These are phyloP conservation scores for Emericellopsis terricola DNA, from an alignment of 495 filamentous ascomycete species.

Conservation along the genomic window DNA sequence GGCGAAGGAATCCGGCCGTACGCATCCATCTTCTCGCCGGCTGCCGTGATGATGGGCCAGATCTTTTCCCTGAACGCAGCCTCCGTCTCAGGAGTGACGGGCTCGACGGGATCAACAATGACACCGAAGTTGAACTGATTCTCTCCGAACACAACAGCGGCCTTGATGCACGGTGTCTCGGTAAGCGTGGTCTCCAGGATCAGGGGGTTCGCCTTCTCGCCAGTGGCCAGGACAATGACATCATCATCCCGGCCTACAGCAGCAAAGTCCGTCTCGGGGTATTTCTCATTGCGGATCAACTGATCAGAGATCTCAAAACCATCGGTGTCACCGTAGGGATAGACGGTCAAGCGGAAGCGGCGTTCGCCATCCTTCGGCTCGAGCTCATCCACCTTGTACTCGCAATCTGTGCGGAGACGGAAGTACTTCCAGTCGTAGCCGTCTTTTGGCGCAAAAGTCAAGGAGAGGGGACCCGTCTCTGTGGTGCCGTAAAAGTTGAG, in stretches of 20 bases:
- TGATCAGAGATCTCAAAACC: slow-evolving; percentile 13
- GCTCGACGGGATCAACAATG: slow-evolving; percentile 17
- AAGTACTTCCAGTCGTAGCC: slow-evolving; percentile 19
- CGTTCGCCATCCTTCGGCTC: not conserved
- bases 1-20: slow-evolving; percentile 11
- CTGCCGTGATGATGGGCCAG: slow-evolving; percentile 12
- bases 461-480: slow-evolving; percentile 16
- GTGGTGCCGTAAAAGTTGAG: slow-evolving; percentile 18
- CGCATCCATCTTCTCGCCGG: slow-evolving; percentile 9
- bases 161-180: slow-evolving; percentile 11
- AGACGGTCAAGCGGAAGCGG: slow-evolving; percentile 6
- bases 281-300: slow-evolving; percentile 6
- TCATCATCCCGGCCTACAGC: slow-evolving; percentile 22
- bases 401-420: slow-evolving; percentile 13
- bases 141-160: slow-evolving; percentile 17
- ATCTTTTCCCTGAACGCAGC: slow-evolving; percentile 7
- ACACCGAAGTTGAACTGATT: slow-evolving; percentile 17
- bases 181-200: slow-evolving; percentile 17
- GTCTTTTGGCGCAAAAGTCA: slow-evolving; percentile 10
- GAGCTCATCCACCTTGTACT: slow-evolving; percentile 6
- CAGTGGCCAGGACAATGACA: slow-evolving; percentile 29
- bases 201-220: slow-evolving; percentile 28
- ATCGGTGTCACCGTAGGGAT: slow-evolving; percentile 8
- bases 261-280: slow-evolving; percentile 8
- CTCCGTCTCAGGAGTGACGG: not conserved